Conservation (phyloP, 2,329 filamentous ascomycete genomes). For the Fusarium hostae region DNA sequence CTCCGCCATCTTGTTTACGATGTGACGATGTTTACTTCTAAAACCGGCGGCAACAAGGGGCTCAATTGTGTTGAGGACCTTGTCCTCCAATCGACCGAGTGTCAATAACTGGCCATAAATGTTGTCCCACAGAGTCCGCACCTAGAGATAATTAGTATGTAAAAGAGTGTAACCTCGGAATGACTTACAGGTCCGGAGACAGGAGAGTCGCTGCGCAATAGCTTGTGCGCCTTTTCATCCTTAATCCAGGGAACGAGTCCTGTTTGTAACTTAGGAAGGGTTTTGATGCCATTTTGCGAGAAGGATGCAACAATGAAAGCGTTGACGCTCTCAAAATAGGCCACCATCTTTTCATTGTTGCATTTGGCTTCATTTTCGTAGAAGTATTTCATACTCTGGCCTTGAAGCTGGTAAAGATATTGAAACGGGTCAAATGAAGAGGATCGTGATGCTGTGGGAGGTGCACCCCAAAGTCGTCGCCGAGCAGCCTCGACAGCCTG, state of each 20-base stretch:
- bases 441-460: slow-evolving; percentile 42
- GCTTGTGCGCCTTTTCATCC: slow-evolving; percentile 61
- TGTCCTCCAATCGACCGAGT: slow-evolving; percentile 50
- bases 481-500: slow-evolving; percentile 73
- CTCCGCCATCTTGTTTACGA: slow-evolving; percentile 61
- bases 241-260: slow-evolving; percentile 72
- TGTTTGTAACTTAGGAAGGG: slow-evolving; percentile 69
- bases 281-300: slow-evolving; percentile 61
- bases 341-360: slow-evolving; percentile 50
- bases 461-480: slow-evolving; percentile 69
- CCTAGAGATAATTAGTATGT: slow-evolving; percentile 52
- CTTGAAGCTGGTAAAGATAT: slow-evolving; percentile 71
- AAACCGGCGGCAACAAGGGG: slow-evolving; percentile 65
- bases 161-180: not conserved
- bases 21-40: slow-evolving; percentile 65
- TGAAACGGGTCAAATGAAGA: slow-evolving; percentile 73
- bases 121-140: slow-evolving; percentile 61
- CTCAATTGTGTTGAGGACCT: slow-evolving; percentile 65
- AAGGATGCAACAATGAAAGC: slow-evolving; percentile 64
- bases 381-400: slow-evolving; percentile 61
- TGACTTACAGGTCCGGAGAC: slow-evolving; percentile 59
- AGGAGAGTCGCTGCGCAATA: slow-evolving; percentile 53
- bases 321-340: slow-evolving; percentile 65
- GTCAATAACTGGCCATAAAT: slow-evolving; percentile 56
- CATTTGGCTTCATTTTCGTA: slow-evolving; percentile 62